Evolutionary conservation across 1,284 basidiomycete species (phyloP), one percentile per base, ranked within the genome.

Genomic region (Schizophyllum commune): DNA sequence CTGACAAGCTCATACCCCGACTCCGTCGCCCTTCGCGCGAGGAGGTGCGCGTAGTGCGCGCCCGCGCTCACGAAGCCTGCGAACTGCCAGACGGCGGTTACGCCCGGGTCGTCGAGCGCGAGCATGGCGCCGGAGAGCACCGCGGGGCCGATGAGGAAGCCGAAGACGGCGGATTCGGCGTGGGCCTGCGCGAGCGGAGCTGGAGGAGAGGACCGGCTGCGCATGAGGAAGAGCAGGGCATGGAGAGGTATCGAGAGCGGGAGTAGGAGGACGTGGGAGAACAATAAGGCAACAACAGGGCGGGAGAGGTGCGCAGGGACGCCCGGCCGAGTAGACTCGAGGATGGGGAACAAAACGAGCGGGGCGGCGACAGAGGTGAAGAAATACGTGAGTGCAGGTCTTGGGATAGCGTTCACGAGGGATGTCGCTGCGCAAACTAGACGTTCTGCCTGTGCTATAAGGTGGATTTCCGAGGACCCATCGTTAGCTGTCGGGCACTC

Each of bases 71-170:
- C 71, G 22, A 75, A n/a, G 4, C 80, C 80, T 61, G 77, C 79
- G 17, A 69, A 61, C 60, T 82, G 80, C 80, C 79, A 82, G 34
- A 74, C 63, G 4, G 74, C 75, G 11, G 76, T 82, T 60, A 77
- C 66, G 20, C 60, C 59, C 4, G 77, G 70, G 55, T 72, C 71
- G 33, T 65, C 55, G 4, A 76, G 34, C 34, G 67, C 17, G 61
- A 77, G 19, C 72, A 82, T 73, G 57, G 68, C 70, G 22, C 64
- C 59, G 5, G 74, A 74, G 5, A 77, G 79, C 39, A 78, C 67
- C 51, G 66, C 64, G 15, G 69, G 74, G 15, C 78, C 78, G 4
- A 73, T 64, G 52, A 75, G 11, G 17, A 80, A 51, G 3, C 73
- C 74, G 58, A 81, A 79, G 15, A 78, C 62, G 20, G 76, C 67